These are phyloP conservation scores for Erysimum pusillum DNA, from an alignment of 441 rosid genomes.

Conservation along the genomic window DNA sequence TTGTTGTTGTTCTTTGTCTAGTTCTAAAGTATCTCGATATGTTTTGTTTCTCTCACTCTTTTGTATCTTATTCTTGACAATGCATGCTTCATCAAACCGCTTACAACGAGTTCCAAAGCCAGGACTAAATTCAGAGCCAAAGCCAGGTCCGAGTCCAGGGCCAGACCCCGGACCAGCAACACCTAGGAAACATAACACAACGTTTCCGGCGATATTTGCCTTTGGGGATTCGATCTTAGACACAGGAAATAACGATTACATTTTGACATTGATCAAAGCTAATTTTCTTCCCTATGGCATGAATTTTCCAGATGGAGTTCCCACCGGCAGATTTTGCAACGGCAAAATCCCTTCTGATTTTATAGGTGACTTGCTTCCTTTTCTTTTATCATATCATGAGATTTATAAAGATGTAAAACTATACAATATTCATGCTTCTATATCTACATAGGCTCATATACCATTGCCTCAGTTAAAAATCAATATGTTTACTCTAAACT, in stretches of 20 bases:
- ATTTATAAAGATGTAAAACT: not conserved
- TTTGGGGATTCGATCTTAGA: conserved; percentile 71
- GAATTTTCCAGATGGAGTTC: conserved; percentile 51
- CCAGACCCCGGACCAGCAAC: not conserved
- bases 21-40: conserved; percentile 27
- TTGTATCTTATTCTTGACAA: conserved; percentile 12
- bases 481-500: not conserved
- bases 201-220: conserved; percentile 56
- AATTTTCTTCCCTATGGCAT: conserved; percentile 62
- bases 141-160: conserved; percentile 1
- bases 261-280: conserved; percentile 53
- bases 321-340: conserved; percentile 64
- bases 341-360: conserved; percentile 65
- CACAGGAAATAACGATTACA: conserved; percentile 55
- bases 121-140: not conserved
- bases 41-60: conserved; percentile 31
- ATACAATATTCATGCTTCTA: conserved; percentile 2
- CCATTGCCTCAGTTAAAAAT: not conserved
- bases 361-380: conserved; percentile 46
- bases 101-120: conserved; percentile 10
- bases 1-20: conserved; percentile 13
- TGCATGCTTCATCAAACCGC: conserved; percentile 34
- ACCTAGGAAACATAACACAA: conserved; percentile 37
- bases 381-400: not conserved
- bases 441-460: conserved; percentile 7